Evolutionary conservation across 2,329 filamentous ascomycete genomes (phyloP), one percentile per base, ranked within the genome.

Genomic region (Phaeomoniella chlamydospora): DNA sequence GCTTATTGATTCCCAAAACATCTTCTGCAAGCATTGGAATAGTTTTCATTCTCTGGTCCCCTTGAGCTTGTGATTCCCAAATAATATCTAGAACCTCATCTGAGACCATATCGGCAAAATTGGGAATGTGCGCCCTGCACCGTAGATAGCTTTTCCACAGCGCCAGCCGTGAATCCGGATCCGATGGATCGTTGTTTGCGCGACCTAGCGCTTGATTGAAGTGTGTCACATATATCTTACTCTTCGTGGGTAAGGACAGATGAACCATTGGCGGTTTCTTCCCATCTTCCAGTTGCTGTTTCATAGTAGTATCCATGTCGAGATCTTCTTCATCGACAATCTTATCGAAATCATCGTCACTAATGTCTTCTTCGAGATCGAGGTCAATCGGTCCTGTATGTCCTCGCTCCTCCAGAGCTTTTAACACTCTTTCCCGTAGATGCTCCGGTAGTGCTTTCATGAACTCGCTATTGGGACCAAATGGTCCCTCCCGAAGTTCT

Each of bases 1-100:
- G 44, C 34, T 72, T 61, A 5, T 71, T 73, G 13, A 70, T 68
- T 4, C 68, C 64, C 37, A 65, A 62, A 64, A 84, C 78, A 49
- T 86, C 80, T 46, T 74, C 67, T 4, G 72, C 66, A 3, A 88
- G 62, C 18, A 64, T 57, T 39, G 70, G 70, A 18, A 83, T 55
- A 48, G 79, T 77, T 4, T 65, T 57, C 50, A 80, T 66, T 68
- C 32, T 60, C 57, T 19, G 60, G 42, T 6, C 62, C 14, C 44
- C 41, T 5, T 68, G 59, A 31, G 46, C 43, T 42, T 65, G 63
- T 1, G 74, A 71, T 31, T 67, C 59, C 80, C 80, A 88, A 5
- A 88, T 53, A 2, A 74, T 51, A n/a, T 70, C 57, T 72, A 80
- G 80, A 3, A 72, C 65, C 12, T 69, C 63, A 6, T 62, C 49